Evolutionary conservation across 2,329 filamentous ascomycete species (phyloP).

Genomic region (Xylariales sp.): DNA sequence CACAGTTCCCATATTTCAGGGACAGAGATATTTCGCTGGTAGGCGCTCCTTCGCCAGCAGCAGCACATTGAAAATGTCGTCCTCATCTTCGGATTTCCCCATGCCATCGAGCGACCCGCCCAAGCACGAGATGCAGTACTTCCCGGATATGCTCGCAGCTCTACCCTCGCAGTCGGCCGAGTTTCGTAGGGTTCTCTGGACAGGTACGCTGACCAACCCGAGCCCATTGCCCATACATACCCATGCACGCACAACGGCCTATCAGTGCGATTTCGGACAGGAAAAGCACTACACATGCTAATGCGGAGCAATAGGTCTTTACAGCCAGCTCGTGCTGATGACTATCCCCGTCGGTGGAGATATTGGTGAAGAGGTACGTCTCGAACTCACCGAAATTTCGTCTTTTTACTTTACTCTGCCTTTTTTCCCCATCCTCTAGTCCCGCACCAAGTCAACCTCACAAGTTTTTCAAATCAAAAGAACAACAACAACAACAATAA

Average conservation of each 20-base stretch:
- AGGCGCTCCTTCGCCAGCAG: no score
- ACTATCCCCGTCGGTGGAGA: slow-evolving; percentile 59
- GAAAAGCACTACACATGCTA: not conserved
- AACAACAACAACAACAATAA: no score
- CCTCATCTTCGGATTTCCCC: slow-evolving; percentile 12
- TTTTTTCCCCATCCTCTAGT: no score
- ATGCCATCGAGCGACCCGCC: slow-evolving; percentile 33
- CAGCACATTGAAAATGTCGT: slow-evolving; percentile 18
- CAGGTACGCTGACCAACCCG: slow-evolving; percentile 24
- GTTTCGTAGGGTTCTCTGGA: slow-evolving; percentile 59
- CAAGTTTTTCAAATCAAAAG: no score
- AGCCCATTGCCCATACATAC: no score
- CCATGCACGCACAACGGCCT: no score
- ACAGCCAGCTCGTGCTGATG: slow-evolving; percentile 61
- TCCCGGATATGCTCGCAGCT: slow-evolving; percentile 49
- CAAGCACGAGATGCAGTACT: slow-evolving; percentile 55
- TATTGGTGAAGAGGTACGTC: slow-evolving; percentile 59
- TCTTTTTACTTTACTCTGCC: no score
- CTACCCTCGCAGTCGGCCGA: slow-evolving; percentile 50
- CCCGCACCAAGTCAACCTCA: no score
- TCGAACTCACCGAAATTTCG: no score
- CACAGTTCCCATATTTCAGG: no score
- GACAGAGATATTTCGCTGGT: no score
- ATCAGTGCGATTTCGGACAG: no score
- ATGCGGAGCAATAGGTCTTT: slow-evolving; percentile 38